These are phyloP conservation scores for Scedosporium apiospermum DNA, from an alignment of 2,329 filamentous ascomycete genomes.

Conservation along the genomic window DNA sequence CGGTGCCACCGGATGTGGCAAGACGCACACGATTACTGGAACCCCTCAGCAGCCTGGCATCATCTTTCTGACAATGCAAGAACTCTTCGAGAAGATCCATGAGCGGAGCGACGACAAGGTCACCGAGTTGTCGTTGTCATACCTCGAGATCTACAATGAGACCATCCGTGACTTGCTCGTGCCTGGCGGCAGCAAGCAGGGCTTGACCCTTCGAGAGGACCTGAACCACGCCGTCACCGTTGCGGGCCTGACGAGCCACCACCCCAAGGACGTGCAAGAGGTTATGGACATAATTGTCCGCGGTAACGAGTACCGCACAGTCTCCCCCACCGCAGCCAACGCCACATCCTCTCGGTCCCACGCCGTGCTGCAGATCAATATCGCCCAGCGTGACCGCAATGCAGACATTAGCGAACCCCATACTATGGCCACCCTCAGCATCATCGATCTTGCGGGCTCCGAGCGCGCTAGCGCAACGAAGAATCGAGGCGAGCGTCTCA, in stretches of 20 bases:
- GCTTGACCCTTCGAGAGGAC: constrained; percentile 89
- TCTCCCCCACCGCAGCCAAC: constrained; percentile 94
- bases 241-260: constrained; percentile 80
- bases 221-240: constrained; percentile 89
- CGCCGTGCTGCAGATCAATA: constrained; percentile 93
- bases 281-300: constrained; percentile 99
- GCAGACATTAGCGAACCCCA: constrained; percentile 88
- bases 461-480: constrained; percentile 95
- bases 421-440: constrained; percentile 95
- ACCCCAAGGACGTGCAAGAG: constrained; percentile 82
- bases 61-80: constrained; percentile 98
- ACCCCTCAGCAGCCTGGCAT: constrained; percentile 90
- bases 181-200: constrained; percentile 71
- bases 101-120: constrained; percentile 78
- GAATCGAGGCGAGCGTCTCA: constrained; percentile 81
- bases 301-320: constrained; percentile 89
- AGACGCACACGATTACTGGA: constrained; percentile 95
- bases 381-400: constrained; percentile 89
- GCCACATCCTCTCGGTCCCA: constrained; percentile 96
- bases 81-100: constrained; percentile 91
- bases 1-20: constrained; percentile 93
- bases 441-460: constrained; percentile 94
- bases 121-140: constrained; percentile 85
- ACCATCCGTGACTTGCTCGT: constrained; percentile 91
- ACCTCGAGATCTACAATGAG: constrained; percentile 98